phyloP scores from a whole-genome alignment of 2,329 filamentous ascomycete genomes.

The Aspergillus proliferans region DNA sequence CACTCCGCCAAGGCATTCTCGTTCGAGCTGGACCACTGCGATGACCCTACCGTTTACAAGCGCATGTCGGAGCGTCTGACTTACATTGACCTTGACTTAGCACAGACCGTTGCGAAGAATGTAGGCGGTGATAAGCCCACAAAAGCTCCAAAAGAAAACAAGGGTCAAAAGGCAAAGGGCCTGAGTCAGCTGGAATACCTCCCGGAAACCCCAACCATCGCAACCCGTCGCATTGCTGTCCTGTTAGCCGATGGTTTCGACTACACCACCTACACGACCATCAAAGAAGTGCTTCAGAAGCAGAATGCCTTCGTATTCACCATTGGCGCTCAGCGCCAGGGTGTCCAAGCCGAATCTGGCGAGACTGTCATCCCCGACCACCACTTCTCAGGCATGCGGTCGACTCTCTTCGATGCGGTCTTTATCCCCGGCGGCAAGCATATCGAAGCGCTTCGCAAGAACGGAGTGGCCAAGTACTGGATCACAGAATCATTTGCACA shows the following conservation, averaged over 20 bases:
- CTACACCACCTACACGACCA: constrained; percentile 55
- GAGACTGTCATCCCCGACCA: constrained; percentile 63
- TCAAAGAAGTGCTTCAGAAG: constrained; percentile 57
- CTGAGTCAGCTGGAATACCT: constrained; percentile 60
- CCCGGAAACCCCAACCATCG: constrained; percentile 60
- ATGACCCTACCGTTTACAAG: constrained; percentile 71
- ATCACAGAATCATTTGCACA: constrained; percentile 75
- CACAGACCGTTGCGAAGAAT: constrained; percentile 62
- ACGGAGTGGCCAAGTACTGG: constrained; percentile 69
- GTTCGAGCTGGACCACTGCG: constrained; percentile 50
- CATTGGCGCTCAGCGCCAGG: constrained; percentile 62
- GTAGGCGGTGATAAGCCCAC: constrained; percentile 61
- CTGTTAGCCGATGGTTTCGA: constrained; percentile 75
- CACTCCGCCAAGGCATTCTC: constrained; percentile 32
- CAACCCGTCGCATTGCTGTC: constrained; percentile 65
- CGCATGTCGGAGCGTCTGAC: constrained; percentile 62
- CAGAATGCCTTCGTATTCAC: constrained; percentile 63
- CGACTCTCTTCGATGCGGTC: constrained; percentile 70
- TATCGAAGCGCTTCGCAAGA: constrained; percentile 58
- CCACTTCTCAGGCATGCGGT: constrained; percentile 72
- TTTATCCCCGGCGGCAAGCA: constrained; percentile 68
- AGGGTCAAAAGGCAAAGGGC: constrained; percentile 60
- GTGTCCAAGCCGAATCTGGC: constrained; percentile 58
- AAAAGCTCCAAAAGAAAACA: constrained; percentile 52
- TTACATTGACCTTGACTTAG: constrained; percentile 65